phyloP scores from a whole-genome alignment of 1,284 basidiomycete species.

The Leccinum variabile region DNA sequence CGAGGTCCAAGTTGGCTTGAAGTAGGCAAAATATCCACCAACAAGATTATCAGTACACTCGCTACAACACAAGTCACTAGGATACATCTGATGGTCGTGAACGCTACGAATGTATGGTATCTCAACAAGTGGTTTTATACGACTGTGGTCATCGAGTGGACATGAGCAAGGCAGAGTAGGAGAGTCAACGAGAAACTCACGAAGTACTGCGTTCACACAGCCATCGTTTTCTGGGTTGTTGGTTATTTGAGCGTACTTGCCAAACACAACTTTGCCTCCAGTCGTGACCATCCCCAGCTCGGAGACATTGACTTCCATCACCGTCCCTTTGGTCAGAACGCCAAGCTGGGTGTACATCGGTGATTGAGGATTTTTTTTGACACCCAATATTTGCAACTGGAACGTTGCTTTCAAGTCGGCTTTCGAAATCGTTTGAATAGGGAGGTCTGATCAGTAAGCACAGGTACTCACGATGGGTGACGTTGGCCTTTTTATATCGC shows the following conservation, averaged over 20 bases:
- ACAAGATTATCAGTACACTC: conserved; percentile 18
- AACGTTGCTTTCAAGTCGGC: conserved; percentile 98
- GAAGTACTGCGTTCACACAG: conserved; percentile 91
- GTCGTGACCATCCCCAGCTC: conserved; percentile 99
- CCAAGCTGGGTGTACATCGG: conserved; percentile 96
- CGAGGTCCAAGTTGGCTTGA: conserved; percentile 11
- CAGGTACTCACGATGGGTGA: conserved; percentile 88
- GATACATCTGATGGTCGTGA: conserved; percentile 11
- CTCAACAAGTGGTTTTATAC: conserved; percentile 17
- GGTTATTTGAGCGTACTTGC: conserved; percentile 95
- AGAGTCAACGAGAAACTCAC: conserved; percentile 45
- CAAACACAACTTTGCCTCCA: conserved; percentile 90
- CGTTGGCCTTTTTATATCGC: conserved; percentile 97
- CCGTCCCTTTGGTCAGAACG: conserved; percentile 97
- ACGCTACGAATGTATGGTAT: not conserved
- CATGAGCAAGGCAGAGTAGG: conserved; percentile 8
- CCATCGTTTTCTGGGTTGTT: conserved; percentile 97
- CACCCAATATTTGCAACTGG: conserved; percentile 96
- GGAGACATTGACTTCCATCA: conserved; percentile 98
- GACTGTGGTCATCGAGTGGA: conserved; percentile 16
- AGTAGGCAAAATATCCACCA: conserved; percentile 21
- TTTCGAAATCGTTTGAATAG: conserved; percentile 34
- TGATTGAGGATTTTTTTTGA: conserved; percentile 99
- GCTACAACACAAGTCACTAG: conserved; percentile 19
- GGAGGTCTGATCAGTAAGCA: not conserved